Percentiles rank a stretch among this genome's conserved stretches.
These are phyloP conservation scores for Metschnikowia matae DNA, from an alignment of 805 yeast genomes.

Conservation along the genomic window DNA sequence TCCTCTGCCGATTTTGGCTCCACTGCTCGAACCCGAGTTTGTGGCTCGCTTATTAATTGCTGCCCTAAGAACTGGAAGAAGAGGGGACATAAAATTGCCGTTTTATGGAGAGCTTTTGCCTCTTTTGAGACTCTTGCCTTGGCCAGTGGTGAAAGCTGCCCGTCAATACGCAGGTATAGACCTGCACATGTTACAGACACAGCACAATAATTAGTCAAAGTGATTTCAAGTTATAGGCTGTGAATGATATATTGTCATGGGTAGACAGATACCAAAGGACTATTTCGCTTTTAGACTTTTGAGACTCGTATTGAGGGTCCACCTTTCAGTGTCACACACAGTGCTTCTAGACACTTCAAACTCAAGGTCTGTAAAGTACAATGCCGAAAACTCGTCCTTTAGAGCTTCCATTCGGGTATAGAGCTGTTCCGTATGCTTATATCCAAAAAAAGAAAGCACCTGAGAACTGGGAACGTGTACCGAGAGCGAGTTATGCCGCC, in stretches of 20 bases:
- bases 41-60: slow-evolving; percentile 58
- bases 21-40: slow-evolving; percentile 64
- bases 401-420: slow-evolving; percentile 11
- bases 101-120: slow-evolving; percentile 75
- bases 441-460: slow-evolving; percentile 13
- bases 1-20: slow-evolving; percentile 75
- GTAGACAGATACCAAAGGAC: neutral
- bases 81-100: slow-evolving; percentile 72
- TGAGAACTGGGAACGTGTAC: slow-evolving; percentile 9
- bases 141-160: slow-evolving; percentile 57
- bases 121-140: slow-evolving; percentile 63
- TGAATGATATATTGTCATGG: too few species aligned
- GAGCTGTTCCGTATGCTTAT: slow-evolving; percentile 16
- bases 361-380: slow-evolving; percentile 2
- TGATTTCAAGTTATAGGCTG: too few species aligned
- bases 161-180: slow-evolving; percentile 71
- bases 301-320: slow-evolving; percentile 12
- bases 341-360: slow-evolving; percentile 8
- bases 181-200: slow-evolving; percentile 4
- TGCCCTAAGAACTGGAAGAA: slow-evolving; percentile 55
- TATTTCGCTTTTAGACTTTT: slow-evolving; percentile 4
- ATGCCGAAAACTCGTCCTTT: slow-evolving; percentile 5
- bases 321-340: slow-evolving; percentile 4
- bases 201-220: too few species aligned
- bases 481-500: slow-evolving; percentile 4